phyloP scores from a whole-genome alignment of 2,329 filamentous ascomycete species.

The Aschersonia sp. region DNA sequence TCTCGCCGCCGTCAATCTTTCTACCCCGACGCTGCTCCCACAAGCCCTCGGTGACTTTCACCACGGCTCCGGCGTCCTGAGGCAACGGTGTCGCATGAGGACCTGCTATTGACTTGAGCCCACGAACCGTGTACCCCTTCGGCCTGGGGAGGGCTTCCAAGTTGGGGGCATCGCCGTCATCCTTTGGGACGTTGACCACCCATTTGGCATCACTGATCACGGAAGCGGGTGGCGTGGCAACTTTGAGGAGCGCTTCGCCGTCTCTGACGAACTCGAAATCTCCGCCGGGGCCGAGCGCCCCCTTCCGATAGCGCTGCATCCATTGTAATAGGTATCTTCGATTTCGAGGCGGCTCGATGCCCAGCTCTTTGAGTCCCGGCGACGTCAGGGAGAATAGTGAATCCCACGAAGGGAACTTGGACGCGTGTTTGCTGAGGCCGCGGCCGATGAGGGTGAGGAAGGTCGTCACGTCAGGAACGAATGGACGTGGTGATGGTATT shows the following conservation, averaged over 20 bases:
- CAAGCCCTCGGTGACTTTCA: slow-evolving; percentile 70
- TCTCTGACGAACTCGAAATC: slow-evolving; percentile 59
- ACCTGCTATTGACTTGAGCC: slow-evolving; percentile 56
- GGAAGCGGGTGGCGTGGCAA: slow-evolving; percentile 25
- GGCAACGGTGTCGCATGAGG: slow-evolving; percentile 58
- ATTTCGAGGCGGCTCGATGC: slow-evolving; percentile 71
- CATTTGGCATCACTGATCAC: slow-evolving; percentile 30
- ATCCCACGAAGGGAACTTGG: slow-evolving; percentile 85
- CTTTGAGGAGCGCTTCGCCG: slow-evolving; percentile 35
- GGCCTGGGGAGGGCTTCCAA: slow-evolving; percentile 14
- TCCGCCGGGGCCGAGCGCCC: slow-evolving; percentile 66
- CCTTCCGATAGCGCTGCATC: slow-evolving; percentile 71
- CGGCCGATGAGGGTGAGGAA: slow-evolving; percentile 90
- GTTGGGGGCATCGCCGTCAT: slow-evolving; percentile 17
- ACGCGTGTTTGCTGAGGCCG: slow-evolving; percentile 62
- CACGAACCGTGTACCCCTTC: slow-evolving; percentile 46
- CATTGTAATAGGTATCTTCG: slow-evolving; percentile 77
- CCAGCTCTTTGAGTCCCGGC: slow-evolving; percentile 63
- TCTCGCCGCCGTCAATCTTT: slow-evolving; percentile 95
- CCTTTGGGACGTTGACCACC: slow-evolving; percentile 40
- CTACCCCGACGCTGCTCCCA: slow-evolving; percentile 80
- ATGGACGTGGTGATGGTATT: slow-evolving; percentile 61
- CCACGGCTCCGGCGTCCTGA: slow-evolving; percentile 45
- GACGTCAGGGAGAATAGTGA: slow-evolving; percentile 73
- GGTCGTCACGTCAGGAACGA: slow-evolving; percentile 70